Evolutionary conservation across 1,139 yeast species (phyloP), one percentile per base, ranked within the genome.

Genomic region (Pichia sp.): DNA sequence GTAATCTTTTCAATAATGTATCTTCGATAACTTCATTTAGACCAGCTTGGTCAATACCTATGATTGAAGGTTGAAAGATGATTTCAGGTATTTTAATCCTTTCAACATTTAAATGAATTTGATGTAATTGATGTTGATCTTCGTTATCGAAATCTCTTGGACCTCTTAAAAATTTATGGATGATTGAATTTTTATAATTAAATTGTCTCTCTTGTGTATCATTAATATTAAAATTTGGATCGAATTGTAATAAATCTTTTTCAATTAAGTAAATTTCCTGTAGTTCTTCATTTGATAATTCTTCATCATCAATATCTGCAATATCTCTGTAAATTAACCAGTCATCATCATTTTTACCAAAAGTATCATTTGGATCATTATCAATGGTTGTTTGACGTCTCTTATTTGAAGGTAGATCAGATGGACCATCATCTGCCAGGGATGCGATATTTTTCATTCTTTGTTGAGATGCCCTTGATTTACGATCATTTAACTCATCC

Each of bases 41-140:
- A 27, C 98, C 98, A 0, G 98, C 96, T 68, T 91, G 98, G 67
- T 95, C 99, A 36, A 90, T 73, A 16, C 99, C 99, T 0, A 96
- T 96, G 58, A 93, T 89, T 16, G 84, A 79, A n/a, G 99, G 99
- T 66, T 91, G 95, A 69, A 93, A 91, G 49, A 89, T 66, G 1
- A 91, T 84, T 68, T 95, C 99, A 0, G 98, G 97, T 2, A 91
- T 89, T 54, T 96, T 77, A 34, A 91, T 86, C 53, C 99, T 77
- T 69, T 95, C 99, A 34, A 91, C 77, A 67, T 93, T 95, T 48
- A 95, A 64, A 69, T 90, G 96, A 57, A 95, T 74, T 70, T 93
- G 98, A 68, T 91, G 96, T 49, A 85, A 88, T 60, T 84, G 84
- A 56, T 82, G 87, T 41, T 75, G 72, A 53, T 80, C 76, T 54